Conservation (phyloP, 768 basidiomycete genomes). For the Lyophyllum decastes region DNA sequence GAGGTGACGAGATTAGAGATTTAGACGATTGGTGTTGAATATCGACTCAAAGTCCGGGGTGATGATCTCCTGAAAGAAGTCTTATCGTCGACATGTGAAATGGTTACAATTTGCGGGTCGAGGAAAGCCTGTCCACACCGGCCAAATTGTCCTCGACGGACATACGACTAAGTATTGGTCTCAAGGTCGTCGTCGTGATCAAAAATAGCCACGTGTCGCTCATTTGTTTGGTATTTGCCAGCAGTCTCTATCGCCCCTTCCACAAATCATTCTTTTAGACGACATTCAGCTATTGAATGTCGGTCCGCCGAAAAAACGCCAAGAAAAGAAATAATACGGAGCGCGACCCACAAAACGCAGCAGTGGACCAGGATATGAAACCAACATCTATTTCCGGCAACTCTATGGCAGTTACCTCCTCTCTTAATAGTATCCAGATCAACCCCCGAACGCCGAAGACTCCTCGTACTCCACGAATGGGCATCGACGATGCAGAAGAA, state of each 20-base stretch:
- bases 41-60: not conserved
- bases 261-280: not conserved
- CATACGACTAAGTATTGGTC: too few relatives aligned
- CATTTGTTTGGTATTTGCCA: not conserved
- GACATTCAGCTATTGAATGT: conserved; percentile 25
- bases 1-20: not conserved
- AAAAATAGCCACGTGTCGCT: not conserved
- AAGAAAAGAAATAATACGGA: conserved; percentile 16
- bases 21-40: not conserved
- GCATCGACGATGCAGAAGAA: conserved; percentile 43
- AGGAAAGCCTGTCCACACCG: not conserved
- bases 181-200: too few relatives aligned
- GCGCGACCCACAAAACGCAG: conserved; percentile 14
- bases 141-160: not conserved
- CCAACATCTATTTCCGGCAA: conserved; percentile 31
- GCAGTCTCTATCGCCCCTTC: not conserved
- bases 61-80: conserved; percentile 7
- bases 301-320: conserved; percentile 22
- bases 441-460: conserved; percentile 55
- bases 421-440: conserved; percentile 59
- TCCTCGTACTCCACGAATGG: conserved; percentile 37
- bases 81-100: not conserved
- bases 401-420: conserved; percentile 57
- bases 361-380: conserved; percentile 40
- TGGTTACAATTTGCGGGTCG: too few relatives aligned